Conservation (phyloP, 345 rosid genomes). For the Eucalyptus brandiana region DNA sequence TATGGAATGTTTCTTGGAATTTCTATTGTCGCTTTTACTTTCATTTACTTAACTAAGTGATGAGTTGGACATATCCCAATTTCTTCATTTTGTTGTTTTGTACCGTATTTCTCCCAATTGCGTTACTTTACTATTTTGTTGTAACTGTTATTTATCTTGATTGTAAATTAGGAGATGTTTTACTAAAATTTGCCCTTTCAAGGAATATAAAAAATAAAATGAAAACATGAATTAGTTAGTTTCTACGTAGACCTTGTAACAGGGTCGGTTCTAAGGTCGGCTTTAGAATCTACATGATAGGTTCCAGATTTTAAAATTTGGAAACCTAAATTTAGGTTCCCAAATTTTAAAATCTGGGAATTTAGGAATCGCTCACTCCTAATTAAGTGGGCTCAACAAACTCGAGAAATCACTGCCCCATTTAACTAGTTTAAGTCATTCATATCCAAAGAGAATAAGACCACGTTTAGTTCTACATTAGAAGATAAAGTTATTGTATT, state of each 20-base stretch:
- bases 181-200: not conserved
- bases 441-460: not conserved
- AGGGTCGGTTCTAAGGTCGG: fast-evolving
- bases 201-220: not conserved
- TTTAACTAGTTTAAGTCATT: not conserved
- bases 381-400: not conserved
- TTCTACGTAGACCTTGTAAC: not conserved
- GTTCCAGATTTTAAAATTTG: too few relatives aligned
- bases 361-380: not conserved
- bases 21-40: not conserved
- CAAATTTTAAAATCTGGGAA: too few relatives aligned
- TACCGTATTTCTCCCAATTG: not conserved
- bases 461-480: not conserved
- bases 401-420: not conserved
- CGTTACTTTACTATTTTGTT: not conserved
- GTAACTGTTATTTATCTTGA: not conserved
- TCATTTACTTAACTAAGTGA: not conserved
- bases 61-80: not conserved
- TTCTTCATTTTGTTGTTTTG: not conserved
- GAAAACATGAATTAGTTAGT: not conserved
- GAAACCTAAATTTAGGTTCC: too few relatives aligned
- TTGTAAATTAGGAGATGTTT: not conserved
- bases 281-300: too few relatives aligned
- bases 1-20: not conserved
- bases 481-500: not conserved